A percentile compares a stretch with the other conserved stretches of the same genome.
phyloP scores from a whole-genome alignment of 805 yeast species.

The Zygosaccharomyces rouxii region DNA sequence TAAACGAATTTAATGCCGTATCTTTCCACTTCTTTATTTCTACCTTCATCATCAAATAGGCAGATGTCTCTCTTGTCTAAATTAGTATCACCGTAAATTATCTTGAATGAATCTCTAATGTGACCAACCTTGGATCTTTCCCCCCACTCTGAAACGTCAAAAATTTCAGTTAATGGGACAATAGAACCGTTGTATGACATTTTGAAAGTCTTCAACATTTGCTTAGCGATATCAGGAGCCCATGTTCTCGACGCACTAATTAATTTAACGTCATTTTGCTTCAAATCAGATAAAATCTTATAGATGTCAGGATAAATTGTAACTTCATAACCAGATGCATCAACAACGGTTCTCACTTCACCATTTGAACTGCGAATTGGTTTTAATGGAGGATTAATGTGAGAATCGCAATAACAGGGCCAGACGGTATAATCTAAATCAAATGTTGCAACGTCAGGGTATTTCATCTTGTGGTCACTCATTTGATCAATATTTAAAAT shows the following conservation, averaged over 20 bases:
- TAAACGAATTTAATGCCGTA: conserved; percentile 69
- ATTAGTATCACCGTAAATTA: conserved; percentile 46
- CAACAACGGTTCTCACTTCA: conserved; percentile 30
- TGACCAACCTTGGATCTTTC: conserved; percentile 55
- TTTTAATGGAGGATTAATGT: conserved; percentile 33
- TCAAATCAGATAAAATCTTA: conserved; percentile 51
- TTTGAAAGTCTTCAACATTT: conserved; percentile 50
- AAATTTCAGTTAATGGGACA: conserved; percentile 33
- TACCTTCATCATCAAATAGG: conserved; percentile 71
- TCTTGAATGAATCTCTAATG: conserved; percentile 52
- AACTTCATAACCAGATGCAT: conserved; percentile 47
- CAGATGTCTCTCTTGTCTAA: conserved; percentile 43
- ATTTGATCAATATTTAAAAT: not conserved
- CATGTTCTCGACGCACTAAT: conserved; percentile 77
- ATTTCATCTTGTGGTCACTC: conserved; percentile 10
- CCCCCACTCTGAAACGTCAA: conserved; percentile 67
- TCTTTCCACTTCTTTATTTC: conserved; percentile 70
- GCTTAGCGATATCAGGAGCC: conserved; percentile 71
- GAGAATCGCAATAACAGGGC: conserved; percentile 39
- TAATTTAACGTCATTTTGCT: conserved; percentile 44
- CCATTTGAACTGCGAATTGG: conserved; percentile 26
- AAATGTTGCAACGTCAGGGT: conserved; percentile 36
- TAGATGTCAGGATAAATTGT: conserved; percentile 66
- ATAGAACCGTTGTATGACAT: conserved; percentile 41
- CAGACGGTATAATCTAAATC: conserved; percentile 37